Base-by-base conservation (phyloP, 2,329 filamentous ascomycete species). In the Curvularia sp. region DNA sequence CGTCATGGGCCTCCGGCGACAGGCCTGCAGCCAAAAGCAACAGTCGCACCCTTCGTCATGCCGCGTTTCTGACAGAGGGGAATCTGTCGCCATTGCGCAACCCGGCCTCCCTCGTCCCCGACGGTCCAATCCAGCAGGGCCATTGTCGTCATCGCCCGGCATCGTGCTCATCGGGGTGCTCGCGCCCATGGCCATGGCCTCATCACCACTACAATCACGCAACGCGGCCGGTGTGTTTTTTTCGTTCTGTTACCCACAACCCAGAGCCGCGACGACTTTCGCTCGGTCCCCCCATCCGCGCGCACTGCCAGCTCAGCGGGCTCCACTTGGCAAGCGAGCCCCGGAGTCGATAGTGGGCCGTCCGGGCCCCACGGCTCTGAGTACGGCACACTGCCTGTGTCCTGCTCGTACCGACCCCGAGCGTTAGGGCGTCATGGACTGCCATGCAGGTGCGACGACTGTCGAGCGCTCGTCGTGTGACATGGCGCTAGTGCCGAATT, bases 21-120 rank as follows among this genome's bases (percentile, higher is more conserved):
- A 64, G 55, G 61, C 57, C 30, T 57, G 64, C 58, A 57, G 53
- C 60, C 55, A 60, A 64, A 65, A 59, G 50, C 62, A 66, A 52
- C 24, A 48, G 58, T 62, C 61, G 62, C 65, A 64, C 64, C 57
- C 59, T 53, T 63, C 63, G 61, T 68, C 65, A 70, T 65, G 57
- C 58, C 48, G 55, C 59, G 42, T 57, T 53, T 54, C 44, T 46
- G 42, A 55, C 58, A 31, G 31, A 59, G 46, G 59, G 35, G 24
- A 28, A 30, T 10, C n/a, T 42, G 49, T 57, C 50, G 55, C 53
- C 54, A 65, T 69, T 62, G 66, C 67, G 66, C 61, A 67, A 68
- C 64, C 49, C 49, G 24, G 35, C 50, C 38, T 31, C 46, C 56
- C 41, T 60, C 49, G 49, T 41, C 28, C 43, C 22, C 24, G 28